Conservation (phyloP, 176 grass and related monocot genomes). For the Carex myosuroides region DNA sequence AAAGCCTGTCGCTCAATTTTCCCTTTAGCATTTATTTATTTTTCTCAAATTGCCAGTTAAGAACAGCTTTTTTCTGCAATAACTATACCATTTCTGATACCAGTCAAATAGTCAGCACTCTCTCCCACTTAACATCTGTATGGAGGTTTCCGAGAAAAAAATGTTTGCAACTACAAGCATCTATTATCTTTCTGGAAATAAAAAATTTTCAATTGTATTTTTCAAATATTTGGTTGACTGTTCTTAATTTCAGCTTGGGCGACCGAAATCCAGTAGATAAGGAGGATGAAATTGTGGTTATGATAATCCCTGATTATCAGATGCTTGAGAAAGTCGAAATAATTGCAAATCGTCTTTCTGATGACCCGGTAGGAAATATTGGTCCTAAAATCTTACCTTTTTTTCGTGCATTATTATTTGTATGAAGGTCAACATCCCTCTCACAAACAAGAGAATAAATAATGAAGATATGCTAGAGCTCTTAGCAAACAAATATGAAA, state of each 20-base stretch:
- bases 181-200: neutral
- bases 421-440: neutral
- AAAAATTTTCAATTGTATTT: neutral
- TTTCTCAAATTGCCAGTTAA: neutral
- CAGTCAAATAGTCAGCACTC: neutral
- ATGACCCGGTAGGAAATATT: slow-evolving; percentile 63
- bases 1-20: neutral
- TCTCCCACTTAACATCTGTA: neutral
- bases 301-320: slow-evolving; percentile 95
- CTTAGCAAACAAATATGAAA: neutral
- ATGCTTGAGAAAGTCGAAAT: slow-evolving; percentile 86
- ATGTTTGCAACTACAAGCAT: neutral
- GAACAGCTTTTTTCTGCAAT: neutral
- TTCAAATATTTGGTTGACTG: slow-evolving; percentile 2
- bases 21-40: neutral
- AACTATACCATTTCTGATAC: neutral
- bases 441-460: neutral
- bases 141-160: neutral
- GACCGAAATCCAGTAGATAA: slow-evolving; percentile 77
- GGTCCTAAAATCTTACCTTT: neutral
- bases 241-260: slow-evolving; percentile 50
- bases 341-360: slow-evolving; percentile 66
- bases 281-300: slow-evolving; percentile 80
- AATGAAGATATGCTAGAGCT: neutral
- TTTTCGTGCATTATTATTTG: slow-evolving; percentile 4